Conservation (phyloP, 352 stramenopile genomes). For the Phytophthora fragariae region DNA sequence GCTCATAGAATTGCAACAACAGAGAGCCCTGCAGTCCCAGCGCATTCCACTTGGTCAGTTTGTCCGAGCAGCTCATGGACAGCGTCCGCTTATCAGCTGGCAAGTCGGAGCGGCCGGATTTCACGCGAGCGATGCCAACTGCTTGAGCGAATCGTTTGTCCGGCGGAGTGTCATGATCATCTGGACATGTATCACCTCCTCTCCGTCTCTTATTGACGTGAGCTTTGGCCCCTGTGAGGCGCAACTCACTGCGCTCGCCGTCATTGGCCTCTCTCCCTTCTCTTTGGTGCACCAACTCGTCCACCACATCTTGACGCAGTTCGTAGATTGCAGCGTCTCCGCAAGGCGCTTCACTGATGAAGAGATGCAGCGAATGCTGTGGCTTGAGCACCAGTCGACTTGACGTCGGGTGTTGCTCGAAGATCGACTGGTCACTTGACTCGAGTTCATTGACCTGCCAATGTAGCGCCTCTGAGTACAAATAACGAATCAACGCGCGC, state of each 20-base stretch:
- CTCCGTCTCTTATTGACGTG: slow-evolving; percentile 41
- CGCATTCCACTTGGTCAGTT: slow-evolving; percentile 89
- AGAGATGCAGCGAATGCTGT: slow-evolving; percentile 88
- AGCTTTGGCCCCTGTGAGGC: slow-evolving; percentile 71
- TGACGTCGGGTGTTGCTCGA: slow-evolving; percentile 42
- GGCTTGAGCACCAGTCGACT: slow-evolving; percentile 57
- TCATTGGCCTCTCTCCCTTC: slow-evolving; percentile 16
- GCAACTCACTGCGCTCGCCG: slow-evolving; percentile 49
- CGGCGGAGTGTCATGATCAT: slow-evolving; percentile 1
- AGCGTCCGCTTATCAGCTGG: slow-evolving; percentile 83
- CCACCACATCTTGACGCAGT: slow-evolving; percentile 74
- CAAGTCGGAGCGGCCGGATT: slow-evolving; percentile 94
- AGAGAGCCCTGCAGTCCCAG: slow-evolving; percentile 86
- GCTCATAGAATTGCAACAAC: slow-evolving; percentile 73
- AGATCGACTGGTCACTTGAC: slow-evolving; percentile 50
- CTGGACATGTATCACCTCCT: not conserved
- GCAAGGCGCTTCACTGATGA: slow-evolving; percentile 93
- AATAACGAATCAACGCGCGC: slow-evolving; percentile 83
- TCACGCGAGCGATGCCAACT: slow-evolving; percentile 84
- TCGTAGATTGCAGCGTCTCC: slow-evolving; percentile 95
- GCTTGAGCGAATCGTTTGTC: slow-evolving; percentile 75
- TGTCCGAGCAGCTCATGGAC: slow-evolving; percentile 95
- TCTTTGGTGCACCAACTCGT: slow-evolving; percentile 62
- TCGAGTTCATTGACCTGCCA: slow-evolving; percentile 37
- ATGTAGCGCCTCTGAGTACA: slow-evolving; percentile 83